phyloP scores from a whole-genome alignment of 1,284 basidiomycete genomes.

The Pterula multifida region DNA sequence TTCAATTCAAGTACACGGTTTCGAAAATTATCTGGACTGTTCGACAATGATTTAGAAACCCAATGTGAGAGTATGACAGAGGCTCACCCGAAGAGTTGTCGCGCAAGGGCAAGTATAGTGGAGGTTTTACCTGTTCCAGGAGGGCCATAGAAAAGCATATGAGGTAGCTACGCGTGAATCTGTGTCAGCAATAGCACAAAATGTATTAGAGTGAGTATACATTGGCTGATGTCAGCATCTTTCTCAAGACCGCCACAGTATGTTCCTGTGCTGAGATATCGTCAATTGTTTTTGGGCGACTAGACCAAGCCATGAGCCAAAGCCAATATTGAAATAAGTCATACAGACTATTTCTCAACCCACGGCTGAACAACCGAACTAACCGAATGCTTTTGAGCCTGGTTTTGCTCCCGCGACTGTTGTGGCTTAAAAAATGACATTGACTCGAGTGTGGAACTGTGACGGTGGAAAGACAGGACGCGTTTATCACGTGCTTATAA shows the following conservation, averaged over 20 bases:
- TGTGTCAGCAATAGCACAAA: slow-evolving; percentile 8
- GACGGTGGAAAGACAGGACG: slow-evolving; percentile 8
- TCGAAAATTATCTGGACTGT: slow-evolving; percentile 89
- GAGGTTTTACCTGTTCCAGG: slow-evolving; percentile 99
- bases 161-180: slow-evolving; percentile 65
- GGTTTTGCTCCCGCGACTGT: slow-evolving; percentile 25
- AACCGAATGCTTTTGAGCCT: slow-evolving; percentile 26
- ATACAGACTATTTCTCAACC: slow-evolving; percentile 91
- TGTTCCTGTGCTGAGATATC: slow-evolving; percentile 97
- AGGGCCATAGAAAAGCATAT: slow-evolving; percentile 99
- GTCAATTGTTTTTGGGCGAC: slow-evolving; percentile 95
- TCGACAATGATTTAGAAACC: slow-evolving; percentile 8
- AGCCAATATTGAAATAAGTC: slow-evolving; percentile 3
- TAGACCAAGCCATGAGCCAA: slow-evolving; percentile 20
- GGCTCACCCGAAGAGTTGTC: slow-evolving; percentile 87
- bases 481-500: slow-evolving; percentile 18
- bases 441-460: background rate
- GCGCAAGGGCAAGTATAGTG: slow-evolving; percentile 89
- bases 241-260: slow-evolving; percentile 84
- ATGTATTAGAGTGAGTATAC: slow-evolving; percentile 30
- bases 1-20: slow-evolving; percentile 96
- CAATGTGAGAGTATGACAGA: background rate
- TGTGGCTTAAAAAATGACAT: slow-evolving; percentile 56
- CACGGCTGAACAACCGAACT: slow-evolving; percentile 78
- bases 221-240: slow-evolving; percentile 88